Percentiles rank a stretch among this genome's conserved stretches.
phyloP scores from a whole-genome alignment of 2,329 filamentous ascomycete species.

The Chaetomium strumarium region DNA sequence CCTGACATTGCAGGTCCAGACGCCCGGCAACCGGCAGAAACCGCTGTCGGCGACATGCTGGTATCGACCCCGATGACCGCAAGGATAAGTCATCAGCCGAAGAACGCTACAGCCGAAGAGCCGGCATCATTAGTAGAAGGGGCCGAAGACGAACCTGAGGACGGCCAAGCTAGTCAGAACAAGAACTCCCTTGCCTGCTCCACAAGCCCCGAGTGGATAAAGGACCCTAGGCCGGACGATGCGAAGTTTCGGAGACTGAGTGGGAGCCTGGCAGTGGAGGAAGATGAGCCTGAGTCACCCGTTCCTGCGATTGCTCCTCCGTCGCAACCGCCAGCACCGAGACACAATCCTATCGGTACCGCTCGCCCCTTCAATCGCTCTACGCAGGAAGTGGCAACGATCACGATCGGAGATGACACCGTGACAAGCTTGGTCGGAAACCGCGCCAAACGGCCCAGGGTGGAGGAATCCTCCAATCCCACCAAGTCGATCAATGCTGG shows the following conservation, averaged over 20 bases:
- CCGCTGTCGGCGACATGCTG: no score
- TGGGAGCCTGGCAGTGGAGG: not conserved
- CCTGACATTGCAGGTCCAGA: not conserved
- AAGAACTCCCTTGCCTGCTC: not conserved
- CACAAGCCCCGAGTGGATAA: no score
- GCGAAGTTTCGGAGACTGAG: conserved; percentile 14
- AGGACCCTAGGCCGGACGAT: conserved; percentile 3
- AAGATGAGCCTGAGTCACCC: conserved; percentile 8
- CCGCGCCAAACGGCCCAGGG: conserved; percentile 40
- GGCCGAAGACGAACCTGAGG: not conserved
- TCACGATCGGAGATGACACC: conserved; percentile 66
- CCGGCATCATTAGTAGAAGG: not conserved
- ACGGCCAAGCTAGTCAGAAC: not conserved
- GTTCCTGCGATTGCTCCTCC: conserved; percentile 28
- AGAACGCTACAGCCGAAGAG: not conserved
- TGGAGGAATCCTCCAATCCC: conserved; percentile 4
- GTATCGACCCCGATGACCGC: not conserved
- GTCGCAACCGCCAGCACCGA: conserved; percentile 27
- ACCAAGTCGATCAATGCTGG: not conserved
- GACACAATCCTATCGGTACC: conserved; percentile 19
- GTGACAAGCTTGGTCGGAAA: conserved; percentile 60
- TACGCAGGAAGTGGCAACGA: conserved; percentile 61
- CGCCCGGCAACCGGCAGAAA: not conserved
- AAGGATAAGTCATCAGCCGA: not conserved
- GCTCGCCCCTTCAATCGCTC: conserved; percentile 47